phyloP scores from a whole-genome alignment of 805 yeast genomes.

The Wickerhamiella dianesei region DNA sequence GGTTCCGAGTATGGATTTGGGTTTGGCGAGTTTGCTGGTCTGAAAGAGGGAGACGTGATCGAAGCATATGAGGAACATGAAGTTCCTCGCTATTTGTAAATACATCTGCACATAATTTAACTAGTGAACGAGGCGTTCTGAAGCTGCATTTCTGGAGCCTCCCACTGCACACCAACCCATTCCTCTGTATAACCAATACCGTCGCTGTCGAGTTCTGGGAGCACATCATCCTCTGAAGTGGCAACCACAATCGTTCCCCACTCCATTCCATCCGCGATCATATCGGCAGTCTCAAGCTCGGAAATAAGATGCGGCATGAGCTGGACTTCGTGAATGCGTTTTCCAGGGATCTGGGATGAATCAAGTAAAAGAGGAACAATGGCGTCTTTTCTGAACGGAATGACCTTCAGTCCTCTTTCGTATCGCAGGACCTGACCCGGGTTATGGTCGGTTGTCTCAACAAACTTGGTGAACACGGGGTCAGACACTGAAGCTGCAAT shows the following conservation, averaged over 20 bases:
- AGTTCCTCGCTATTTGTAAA: slow-evolving; percentile 35
- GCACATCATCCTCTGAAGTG: slow-evolving; percentile 57
- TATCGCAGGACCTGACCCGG: slow-evolving; percentile 80
- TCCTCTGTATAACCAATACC: slow-evolving; percentile 74
- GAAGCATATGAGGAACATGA: slow-evolving; percentile 57
- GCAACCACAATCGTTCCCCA: slow-evolving; percentile 91
- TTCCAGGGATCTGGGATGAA: slow-evolving; percentile 33
- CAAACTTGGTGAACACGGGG: slow-evolving; percentile 63
- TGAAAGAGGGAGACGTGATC: slow-evolving; percentile 61
- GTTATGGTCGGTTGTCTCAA: slow-evolving; percentile 62
- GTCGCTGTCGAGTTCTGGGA: slow-evolving; percentile 39
- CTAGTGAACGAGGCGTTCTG: not conserved
- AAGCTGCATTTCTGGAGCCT: slow-evolving; percentile 20
- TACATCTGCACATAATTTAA: slow-evolving; percentile 28
- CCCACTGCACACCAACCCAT: slow-evolving; percentile 83
- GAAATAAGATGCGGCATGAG: slow-evolving; percentile 87
- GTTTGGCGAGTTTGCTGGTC: slow-evolving; percentile 50
- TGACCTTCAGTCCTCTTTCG: slow-evolving; percentile 64
- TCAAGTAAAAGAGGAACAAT: slow-evolving; percentile 35
- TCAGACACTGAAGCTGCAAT: slow-evolving; percentile 36
- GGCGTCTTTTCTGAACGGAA: slow-evolving; percentile 50
- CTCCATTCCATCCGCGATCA: slow-evolving; percentile 69
- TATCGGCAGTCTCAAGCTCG: slow-evolving; percentile 48
- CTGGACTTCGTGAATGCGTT: slow-evolving; percentile 66
- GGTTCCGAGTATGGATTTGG: slow-evolving; percentile 87